Conservation (phyloP, 2,329 filamentous ascomycete species). For the Xylaria sp. region DNA sequence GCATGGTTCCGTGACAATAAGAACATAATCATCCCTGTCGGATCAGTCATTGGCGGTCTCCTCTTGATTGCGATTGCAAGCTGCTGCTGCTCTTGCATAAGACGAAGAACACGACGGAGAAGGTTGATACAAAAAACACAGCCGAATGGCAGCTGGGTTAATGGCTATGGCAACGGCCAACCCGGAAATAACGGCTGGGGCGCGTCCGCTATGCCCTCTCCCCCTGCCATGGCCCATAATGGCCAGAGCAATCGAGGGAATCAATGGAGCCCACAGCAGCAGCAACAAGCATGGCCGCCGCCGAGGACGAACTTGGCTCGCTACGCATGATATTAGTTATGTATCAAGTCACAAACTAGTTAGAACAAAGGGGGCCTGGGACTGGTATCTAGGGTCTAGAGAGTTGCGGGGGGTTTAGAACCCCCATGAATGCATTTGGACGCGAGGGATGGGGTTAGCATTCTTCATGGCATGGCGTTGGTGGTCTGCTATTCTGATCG, state of each 20-base stretch:
- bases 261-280: conserved; percentile 17
- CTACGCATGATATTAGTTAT: conserved; percentile 28
- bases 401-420: not conserved
- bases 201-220: conserved; percentile 14
- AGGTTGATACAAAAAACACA: conserved; percentile 37
- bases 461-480: conserved; percentile 30
- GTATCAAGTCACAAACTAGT: not conserved
- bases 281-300: conserved; percentile 22
- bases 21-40: conserved; percentile 81
- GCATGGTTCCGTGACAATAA: conserved; percentile 81
- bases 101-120: conserved; percentile 43
- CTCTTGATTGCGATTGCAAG: conserved; percentile 70
- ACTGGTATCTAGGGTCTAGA: conserved; percentile 17
- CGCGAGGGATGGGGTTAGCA: conserved; percentile 13
- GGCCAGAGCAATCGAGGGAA: conserved; percentile 3
- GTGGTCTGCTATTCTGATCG: conserved; percentile 8
- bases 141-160: conserved; percentile 38
- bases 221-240: conserved; percentile 25
- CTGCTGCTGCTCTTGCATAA: conserved; percentile 67
- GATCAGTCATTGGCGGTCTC: conserved; percentile 72
- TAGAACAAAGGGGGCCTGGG: not conserved
- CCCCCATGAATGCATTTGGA: conserved; percentile 12
- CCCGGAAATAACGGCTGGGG: conserved; percentile 27
- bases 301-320: conserved; percentile 17
- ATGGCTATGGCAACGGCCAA: conserved; percentile 34